Base-by-base conservation (phyloP, 805 yeast genomes). In the Candida loeiensis region DNA sequence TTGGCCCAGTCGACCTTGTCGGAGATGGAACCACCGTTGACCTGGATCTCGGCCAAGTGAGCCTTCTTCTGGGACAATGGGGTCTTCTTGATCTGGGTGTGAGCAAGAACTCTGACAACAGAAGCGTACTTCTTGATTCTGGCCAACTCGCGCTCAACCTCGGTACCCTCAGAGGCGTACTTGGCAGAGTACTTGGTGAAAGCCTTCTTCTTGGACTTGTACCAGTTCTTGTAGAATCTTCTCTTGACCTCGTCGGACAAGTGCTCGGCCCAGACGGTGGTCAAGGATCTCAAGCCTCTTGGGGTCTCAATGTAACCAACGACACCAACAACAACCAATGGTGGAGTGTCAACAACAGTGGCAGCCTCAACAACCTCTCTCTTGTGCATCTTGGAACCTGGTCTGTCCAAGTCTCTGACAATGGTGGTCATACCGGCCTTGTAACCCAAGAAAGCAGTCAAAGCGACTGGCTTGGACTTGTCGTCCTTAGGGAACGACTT, bases 211-310 rank as follows among this genome's bases (percentile, higher is more conserved):
- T 93, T 93, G 61, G 96, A 84, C 84, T 90, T 90, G 96, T 87
- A 93, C 99, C 99, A 93, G 96, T 91, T 93, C 88, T 90, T 93
- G 96, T 93, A 93, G 96, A 93, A 93, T 82, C 97, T 88, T 83
- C 99, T 88, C 86, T 84, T 91, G 76, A 93, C 82, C 78, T 93
- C 99, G 72, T 93, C 99, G 66, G 96, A 85, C 70, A 93, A 82
- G 79, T 93, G 99, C 82, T 93, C 98, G 68, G 99, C 99, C 99
- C 99, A 93, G 71, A 93, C 99, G 67, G 99, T 93, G 74, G 98
- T 88, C 74, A 93, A 84, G 53, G 99, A 88, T 79, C 99, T 89
- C 71, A 93, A 82, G 79, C 99, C 99, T 82, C 97, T 90, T 79
- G 99, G 99, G 65, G 99, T 90, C 80, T 91, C 99, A 67, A 93